Percentiles rank a stretch among this genome's conserved stretches.
phyloP scores from a whole-genome alignment of 1,139 yeast species.

The Taphrina wiesneri region DNA sequence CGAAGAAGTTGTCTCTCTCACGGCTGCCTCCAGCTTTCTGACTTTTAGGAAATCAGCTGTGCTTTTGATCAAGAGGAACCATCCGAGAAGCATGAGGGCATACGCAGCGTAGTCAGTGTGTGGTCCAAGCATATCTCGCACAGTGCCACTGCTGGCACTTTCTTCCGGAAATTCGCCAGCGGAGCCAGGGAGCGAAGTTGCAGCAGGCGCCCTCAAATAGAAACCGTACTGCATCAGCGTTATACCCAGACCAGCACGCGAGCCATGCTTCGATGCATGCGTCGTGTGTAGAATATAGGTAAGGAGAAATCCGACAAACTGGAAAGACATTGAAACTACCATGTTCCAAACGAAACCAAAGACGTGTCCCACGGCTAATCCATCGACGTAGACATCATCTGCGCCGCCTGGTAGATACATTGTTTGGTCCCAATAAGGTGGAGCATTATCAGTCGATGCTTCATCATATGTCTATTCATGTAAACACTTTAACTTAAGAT shows the following conservation, averaged over 20 bases:
- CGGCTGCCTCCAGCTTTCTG: constrained; percentile 69
- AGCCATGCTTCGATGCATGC: constrained; percentile 95
- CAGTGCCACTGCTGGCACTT: constrained; percentile 48
- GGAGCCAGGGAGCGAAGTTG: constrained; percentile 45
- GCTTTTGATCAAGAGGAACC: constrained; percentile 65
- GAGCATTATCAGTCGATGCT: constrained; percentile 91
- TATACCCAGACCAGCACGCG: constrained; percentile 87
- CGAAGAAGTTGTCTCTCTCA: constrained; percentile 46
- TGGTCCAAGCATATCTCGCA: constrained; percentile 45
- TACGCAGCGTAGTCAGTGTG: constrained; percentile 51
- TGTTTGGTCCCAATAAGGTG: constrained; percentile 95
- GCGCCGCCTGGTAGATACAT: constrained; percentile 76
- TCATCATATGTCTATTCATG: constrained; percentile 61
- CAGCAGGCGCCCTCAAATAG: constrained; percentile 60
- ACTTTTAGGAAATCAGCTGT: constrained; percentile 71
- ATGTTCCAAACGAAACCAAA: constrained; percentile 88
- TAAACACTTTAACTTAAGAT: background rate
- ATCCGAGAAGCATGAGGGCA: constrained; percentile 66
- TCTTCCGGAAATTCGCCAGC: constrained; percentile 53
- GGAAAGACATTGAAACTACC: constrained; percentile 79
- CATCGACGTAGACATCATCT: constrained; percentile 92
- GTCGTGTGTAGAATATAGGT: constrained; percentile 92
- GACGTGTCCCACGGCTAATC: constrained; percentile 91
- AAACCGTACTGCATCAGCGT: constrained; percentile 79
- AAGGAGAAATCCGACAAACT: constrained; percentile 86